Evolutionary conservation across 2,329 filamentous ascomycete species (phyloP), one percentile per base, ranked within the genome.

Genomic region (Tolypocladium tropicale): DNA sequence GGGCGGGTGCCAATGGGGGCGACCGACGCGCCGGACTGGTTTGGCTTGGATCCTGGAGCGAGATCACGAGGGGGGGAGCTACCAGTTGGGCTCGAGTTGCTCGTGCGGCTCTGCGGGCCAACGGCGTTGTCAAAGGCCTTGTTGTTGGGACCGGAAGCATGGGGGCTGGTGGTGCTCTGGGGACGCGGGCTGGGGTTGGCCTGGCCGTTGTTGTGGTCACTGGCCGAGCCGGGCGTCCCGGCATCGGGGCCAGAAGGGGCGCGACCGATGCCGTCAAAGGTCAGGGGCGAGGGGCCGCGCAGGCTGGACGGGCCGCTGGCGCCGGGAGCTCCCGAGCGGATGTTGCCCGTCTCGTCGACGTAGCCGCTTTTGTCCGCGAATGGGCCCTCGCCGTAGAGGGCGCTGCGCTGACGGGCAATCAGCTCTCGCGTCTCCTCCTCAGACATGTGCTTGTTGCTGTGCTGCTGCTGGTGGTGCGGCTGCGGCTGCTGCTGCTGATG

Each of bases 341-440:
- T 74, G 23, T 77, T 76, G 60, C 81, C 81, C 33, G 80, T 80
- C 67, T 92, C 89, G 59, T 91, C 87, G 53, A 84, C 78, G 65
- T 87, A 86, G 61, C 77, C 79, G 60, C 77, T 78, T 62, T 81
- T 83, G 62, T 86, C 85, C 68, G 86, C 84, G 69, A 90, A 87
- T 53, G 81, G 71, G 12, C 79, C 79, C 68, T 89, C 90, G 69
- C 91, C 90, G 73, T 97, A 99, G 63, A 99, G 77, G 62, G 93
- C 92, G 73, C 88, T 92, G 74, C 95, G 91, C 76, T 97, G 94
- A 68, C 93, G 92, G 64, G 92, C 89, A 73, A 97, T 95, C 72
- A 97, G 81, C 66, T 97, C 93, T 65, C 93, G 90, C 66, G 93
- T 93, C 68, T 96, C 92, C 66, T 96, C 92, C 77, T 97, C 94